Evolutionary conservation across 1,284 basidiomycete species (phyloP), one percentile per base, ranked within the genome.

Genomic region (Malassezia pachydermatis): DNA sequence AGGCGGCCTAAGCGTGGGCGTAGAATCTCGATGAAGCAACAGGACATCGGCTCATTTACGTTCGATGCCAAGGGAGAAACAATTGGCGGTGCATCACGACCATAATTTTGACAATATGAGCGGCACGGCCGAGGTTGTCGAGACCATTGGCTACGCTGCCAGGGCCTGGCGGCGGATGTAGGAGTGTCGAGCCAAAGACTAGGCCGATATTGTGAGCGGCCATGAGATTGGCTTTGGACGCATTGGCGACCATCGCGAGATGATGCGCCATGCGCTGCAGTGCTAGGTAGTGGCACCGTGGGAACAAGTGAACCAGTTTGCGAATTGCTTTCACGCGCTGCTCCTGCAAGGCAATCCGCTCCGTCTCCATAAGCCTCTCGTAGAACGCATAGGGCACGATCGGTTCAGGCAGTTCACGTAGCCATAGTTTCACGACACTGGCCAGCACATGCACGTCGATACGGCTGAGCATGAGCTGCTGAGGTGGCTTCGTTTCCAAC

Each of bases 331-430:
- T 58, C 11, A 71, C 54, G 5, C 68, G 60, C 4, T 61, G 62
- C 28, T 65, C 64, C 7, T 49, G 35, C 42, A 62, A 56, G 33
- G 60, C 57, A 45, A 70, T 62, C 22, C 47, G 48, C 45, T 71
- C 67, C 16, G 67, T 64, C n/a, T 58, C 62, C 25, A 71, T 60
- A 13, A 71, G 35, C 5, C 38, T 51, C 40, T 70, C 52, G 54
- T 70, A 71, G 36, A 51, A 67, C n/a, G 52, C 55, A 37, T 62
- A 70, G 5, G 68, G 68, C 24, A 71, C 60, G n/a, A 58, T 36
- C 11, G 68, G 68, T 47, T 70, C 67, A 2, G 68, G 68, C 23
- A 71, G 45, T n/a, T 71, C 68, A 14, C 67, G 59, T 11, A 70
- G 56, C 65, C 65, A 71, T 9, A 58, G 57, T 52, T 71, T 71